Evolutionary conservation across 2,329 filamentous ascomycete species (phyloP).

Genomic region (Colletotrichum neosansevieriae): DNA sequence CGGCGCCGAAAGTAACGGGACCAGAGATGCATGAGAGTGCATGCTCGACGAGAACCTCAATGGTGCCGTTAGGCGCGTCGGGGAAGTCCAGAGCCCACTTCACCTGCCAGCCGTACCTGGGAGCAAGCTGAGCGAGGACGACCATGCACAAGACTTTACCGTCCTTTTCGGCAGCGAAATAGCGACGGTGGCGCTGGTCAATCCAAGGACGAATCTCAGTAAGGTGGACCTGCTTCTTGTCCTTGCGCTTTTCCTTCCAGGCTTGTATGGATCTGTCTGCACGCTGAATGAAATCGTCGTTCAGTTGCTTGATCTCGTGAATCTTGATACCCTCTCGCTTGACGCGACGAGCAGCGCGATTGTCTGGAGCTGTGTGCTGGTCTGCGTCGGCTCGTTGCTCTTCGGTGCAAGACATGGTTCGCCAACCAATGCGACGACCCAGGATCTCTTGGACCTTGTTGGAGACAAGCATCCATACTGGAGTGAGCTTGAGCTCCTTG

Average conservation of each 20-base stretch:
- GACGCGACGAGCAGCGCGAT: slow-evolving; percentile 82
- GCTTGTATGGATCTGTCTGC: slow-evolving; percentile 80
- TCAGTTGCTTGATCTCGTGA: slow-evolving; percentile 74
- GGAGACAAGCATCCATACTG: slow-evolving; percentile 91
- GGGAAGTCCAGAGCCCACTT: slow-evolving; percentile 98
- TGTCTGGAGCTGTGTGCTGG: slow-evolving; percentile 75
- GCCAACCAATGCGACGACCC: slow-evolving; percentile 85
- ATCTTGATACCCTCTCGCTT: slow-evolving; percentile 89
- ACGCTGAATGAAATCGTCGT: slow-evolving; percentile 76
- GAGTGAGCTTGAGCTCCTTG: slow-evolving; percentile 76
- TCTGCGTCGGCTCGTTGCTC: slow-evolving; percentile 89
- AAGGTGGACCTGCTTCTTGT: slow-evolving; percentile 84
- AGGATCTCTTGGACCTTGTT: slow-evolving; percentile 83
- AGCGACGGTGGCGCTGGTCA: slow-evolving; percentile 84
- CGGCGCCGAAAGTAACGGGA: slow-evolving; percentile 86
- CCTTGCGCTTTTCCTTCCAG: slow-evolving; percentile 85
- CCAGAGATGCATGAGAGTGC: slow-evolving; percentile 67
- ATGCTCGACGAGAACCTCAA: slow-evolving; percentile 84
- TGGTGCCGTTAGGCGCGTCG: slow-evolving; percentile 84
- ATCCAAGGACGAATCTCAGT: slow-evolving; percentile 93
- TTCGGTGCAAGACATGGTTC: slow-evolving; percentile 87
- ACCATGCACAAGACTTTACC: slow-evolving; percentile 81
- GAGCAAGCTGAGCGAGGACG: slow-evolving; percentile 85
- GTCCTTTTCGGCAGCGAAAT: slow-evolving; percentile 83
- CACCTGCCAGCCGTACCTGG: slow-evolving; percentile 89